Percentiles rank a stretch among this genome's conserved stretches.
Conservation (phyloP, 768 basidiomycete species). For the Leccinum ochraceum region DNA sequence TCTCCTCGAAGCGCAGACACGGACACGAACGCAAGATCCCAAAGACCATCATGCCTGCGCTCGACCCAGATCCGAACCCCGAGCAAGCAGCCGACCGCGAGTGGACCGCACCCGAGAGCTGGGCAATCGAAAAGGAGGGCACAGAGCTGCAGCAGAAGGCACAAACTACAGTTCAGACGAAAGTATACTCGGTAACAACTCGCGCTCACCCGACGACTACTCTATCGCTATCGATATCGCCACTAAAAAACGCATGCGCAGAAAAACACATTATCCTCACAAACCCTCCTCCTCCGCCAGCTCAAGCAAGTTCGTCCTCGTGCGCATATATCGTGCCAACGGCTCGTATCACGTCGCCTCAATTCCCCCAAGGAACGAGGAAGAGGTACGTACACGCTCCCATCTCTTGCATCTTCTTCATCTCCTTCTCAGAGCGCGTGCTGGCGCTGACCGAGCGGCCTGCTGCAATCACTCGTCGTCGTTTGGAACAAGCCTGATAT, state of each 20-base stretch:
- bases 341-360: slow-evolving; percentile 70
- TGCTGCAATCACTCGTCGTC: slow-evolving; percentile 77
- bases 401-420: background rate
- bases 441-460: slow-evolving; percentile 81
- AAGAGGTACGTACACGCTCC: slow-evolving; percentile 49
- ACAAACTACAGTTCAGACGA: slow-evolving; percentile 45
- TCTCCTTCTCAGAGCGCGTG: slow-evolving; percentile 64
- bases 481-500: slow-evolving; percentile 89
- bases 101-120: slow-evolving; percentile 78
- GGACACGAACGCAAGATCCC: slow-evolving; percentile 46
- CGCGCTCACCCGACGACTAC: slow-evolving; percentile 17
- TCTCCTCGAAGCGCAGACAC: slow-evolving; percentile 24
- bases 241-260: slow-evolving; percentile 25
- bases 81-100: slow-evolving; percentile 30
- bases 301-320: slow-evolving; percentile 42
- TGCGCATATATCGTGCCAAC: slow-evolving; percentile 79
- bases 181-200: slow-evolving; percentile 20
- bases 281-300: slow-evolving; percentile 16
- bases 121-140: slow-evolving; percentile 62
- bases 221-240: slow-evolving; percentile 14
- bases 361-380: slow-evolving; percentile 72
- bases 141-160: slow-evolving; percentile 37
- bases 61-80: slow-evolving; percentile 10
- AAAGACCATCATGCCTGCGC: slow-evolving; percentile 36
- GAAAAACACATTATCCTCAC: slow-evolving; percentile 25